Conservation (phyloP, 306 rosid species). For the Coriaria nepalensis region DNA sequence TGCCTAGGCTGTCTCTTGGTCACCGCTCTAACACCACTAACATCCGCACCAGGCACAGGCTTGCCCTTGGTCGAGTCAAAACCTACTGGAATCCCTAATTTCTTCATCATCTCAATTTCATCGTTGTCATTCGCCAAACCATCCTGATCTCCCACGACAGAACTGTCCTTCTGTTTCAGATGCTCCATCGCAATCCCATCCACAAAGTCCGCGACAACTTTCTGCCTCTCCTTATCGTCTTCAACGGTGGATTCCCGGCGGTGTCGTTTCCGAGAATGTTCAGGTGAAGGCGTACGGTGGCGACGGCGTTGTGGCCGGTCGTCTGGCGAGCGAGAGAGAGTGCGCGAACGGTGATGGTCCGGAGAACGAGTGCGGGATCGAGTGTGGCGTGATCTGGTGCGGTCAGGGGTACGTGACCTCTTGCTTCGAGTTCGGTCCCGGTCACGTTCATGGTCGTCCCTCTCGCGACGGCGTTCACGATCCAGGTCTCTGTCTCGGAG, state of each 20-base stretch:
- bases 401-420: conserved; percentile 70
- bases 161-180: conserved; percentile 27
- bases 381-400: conserved; percentile 47
- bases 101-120: conserved; percentile 94
- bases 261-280: conserved; percentile 53
- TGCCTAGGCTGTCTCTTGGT: conserved; percentile 89
- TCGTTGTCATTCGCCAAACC: conserved; percentile 35
- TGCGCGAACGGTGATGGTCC: conserved; percentile 23
- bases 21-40: conserved; percentile 72
- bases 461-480: conserved; percentile 20
- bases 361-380: conserved; percentile 69
- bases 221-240: conserved; percentile 54
- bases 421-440: conserved; percentile 50
- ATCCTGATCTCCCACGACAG: conserved; percentile 17
- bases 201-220: conserved; percentile 63
- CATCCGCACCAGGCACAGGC: conserved; percentile 77
- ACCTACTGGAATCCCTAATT: conserved; percentile 72
- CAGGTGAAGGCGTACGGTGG: conserved; percentile 67
- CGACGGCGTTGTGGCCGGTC: conserved; percentile 59
- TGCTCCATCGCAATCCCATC: conserved; percentile 67
- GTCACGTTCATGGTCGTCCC: conserved; percentile 30
- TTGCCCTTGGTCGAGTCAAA: conserved; percentile 90
- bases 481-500: conserved; percentile 32
- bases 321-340: conserved; percentile 40
- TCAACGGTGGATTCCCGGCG: conserved; percentile 40